Evolutionary conservation across 768 basidiomycete genomes (phyloP).

Genomic region (Tulasnella sp.): DNA sequence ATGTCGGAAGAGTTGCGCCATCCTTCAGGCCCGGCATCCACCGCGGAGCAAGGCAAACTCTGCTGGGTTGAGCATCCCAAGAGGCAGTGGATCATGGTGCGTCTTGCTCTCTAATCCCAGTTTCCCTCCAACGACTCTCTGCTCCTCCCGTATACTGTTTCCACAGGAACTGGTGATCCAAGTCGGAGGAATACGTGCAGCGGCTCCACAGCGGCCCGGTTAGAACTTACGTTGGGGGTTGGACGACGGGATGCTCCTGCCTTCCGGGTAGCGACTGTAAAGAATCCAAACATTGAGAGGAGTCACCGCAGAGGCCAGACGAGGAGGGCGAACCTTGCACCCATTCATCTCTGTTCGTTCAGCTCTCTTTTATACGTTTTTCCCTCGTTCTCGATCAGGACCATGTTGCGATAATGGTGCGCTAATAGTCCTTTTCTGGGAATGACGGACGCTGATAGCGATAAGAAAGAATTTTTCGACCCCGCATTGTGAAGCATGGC

Average conservation of each 20-base stretch:
- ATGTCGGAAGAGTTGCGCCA: background rate
- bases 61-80: background rate
- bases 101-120: background rate
- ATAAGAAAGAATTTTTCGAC: background rate
- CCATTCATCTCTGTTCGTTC: background rate
- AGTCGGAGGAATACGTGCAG: background rate
- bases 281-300: background rate
- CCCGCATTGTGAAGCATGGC: background rate
- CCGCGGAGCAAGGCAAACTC: background rate
- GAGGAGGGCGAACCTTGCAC: background rate
- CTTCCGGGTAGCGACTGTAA: background rate
- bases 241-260: background rate
- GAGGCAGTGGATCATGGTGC: background rate
- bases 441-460: background rate
- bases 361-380: background rate
- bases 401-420: constrained; percentile 1
- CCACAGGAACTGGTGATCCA: background rate
- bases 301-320: background rate
- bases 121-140: background rate
- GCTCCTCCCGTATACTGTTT: background rate
- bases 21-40: background rate
- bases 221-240: background rate
- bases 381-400: background rate
- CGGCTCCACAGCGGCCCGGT: background rate
- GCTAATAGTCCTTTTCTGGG: background rate